Evolutionary conservation across 2,329 filamentous ascomycete genomes (phyloP), one percentile per base, ranked within the genome.

Genomic region (Exophiala aquamarina): DNA sequence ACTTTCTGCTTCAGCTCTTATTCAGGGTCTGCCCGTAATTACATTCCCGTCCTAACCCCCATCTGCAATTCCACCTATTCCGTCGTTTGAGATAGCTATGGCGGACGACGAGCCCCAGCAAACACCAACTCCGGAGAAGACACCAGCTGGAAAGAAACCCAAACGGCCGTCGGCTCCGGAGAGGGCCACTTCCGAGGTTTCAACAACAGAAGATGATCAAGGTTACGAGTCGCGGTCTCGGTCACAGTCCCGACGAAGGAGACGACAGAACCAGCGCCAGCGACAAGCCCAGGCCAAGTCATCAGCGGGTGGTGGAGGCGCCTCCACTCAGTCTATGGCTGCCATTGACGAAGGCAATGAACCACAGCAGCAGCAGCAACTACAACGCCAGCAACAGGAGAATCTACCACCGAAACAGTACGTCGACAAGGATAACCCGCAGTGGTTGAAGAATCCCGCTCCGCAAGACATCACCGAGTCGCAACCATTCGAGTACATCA

Each of bases 401-500:
- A 42, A 50, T 19, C 38, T 38, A n/a, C 21, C 43, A 40, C 39
- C 39, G 11, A 37, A 44, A 7, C 43, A 41, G 11, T 44, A 47
- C 18, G 46, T 39, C 14, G 34, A 45, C 6, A 38, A 39, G 28
- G 33, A 50, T n/a, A 23, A 49, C 13, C 48, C 41, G 23, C 49
- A 59, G 20, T 54, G 51, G 52, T 45, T 58, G 28, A 49, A 54
- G 36, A 56, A 59, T 50, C 42, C 52, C 20, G 38, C 50, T 37
- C 42, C 56, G n/a, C 38, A 41, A 75, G 61, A 75, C 73, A 55
- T 74, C 71, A 77, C 73, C 33, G 64, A 68, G 49, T 74, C 75
- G 69, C 68, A 72, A 48, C 71, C 73, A 21, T 79, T 79, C 52
- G 75, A 79, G 60, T 73, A 72, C 36, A 79, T 80, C 54, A 76